phyloP scores from a whole-genome alignment of 495 filamentous ascomycete genomes.

The Neurospora sp. region DNA sequence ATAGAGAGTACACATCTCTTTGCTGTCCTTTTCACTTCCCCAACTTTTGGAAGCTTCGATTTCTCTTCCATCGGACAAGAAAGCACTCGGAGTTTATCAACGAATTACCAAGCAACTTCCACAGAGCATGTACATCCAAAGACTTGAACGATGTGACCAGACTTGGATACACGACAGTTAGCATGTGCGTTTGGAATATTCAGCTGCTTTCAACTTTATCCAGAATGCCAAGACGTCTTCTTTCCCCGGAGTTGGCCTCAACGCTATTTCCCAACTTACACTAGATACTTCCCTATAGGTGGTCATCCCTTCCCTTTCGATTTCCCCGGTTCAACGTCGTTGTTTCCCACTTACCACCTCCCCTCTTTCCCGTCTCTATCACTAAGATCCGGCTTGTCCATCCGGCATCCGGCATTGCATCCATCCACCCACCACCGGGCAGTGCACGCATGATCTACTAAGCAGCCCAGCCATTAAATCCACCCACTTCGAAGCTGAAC shows the following conservation, averaged over 20 bases:
- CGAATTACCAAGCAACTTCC: neutral
- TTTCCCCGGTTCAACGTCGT: neutral
- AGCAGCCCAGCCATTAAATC: neutral
- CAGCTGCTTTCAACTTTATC: neutral
- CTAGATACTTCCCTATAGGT: neutral
- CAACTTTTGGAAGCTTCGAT: neutral
- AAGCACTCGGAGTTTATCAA: neutral
- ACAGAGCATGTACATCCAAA: neutral
- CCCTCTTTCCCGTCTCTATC: neutral
- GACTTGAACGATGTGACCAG: neutral
- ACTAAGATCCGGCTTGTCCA: neutral
- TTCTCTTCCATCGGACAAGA: neutral
- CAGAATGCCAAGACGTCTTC: neutral
- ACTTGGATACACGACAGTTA: neutral
- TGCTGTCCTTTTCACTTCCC: neutral
- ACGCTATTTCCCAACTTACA: neutral
- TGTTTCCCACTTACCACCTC: neutral
- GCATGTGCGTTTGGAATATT: neutral
- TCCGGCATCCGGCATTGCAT: neutral
- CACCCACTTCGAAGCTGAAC: neutral
- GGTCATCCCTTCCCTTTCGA: neutral
- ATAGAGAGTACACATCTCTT: neutral
- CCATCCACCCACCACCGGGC: neutral
- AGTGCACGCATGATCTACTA: neutral
- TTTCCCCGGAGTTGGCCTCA: neutral